phyloP scores from a whole-genome alignment of 2,329 filamentous ascomycete genomes.

The Cadophora luteo-olivacea region DNA sequence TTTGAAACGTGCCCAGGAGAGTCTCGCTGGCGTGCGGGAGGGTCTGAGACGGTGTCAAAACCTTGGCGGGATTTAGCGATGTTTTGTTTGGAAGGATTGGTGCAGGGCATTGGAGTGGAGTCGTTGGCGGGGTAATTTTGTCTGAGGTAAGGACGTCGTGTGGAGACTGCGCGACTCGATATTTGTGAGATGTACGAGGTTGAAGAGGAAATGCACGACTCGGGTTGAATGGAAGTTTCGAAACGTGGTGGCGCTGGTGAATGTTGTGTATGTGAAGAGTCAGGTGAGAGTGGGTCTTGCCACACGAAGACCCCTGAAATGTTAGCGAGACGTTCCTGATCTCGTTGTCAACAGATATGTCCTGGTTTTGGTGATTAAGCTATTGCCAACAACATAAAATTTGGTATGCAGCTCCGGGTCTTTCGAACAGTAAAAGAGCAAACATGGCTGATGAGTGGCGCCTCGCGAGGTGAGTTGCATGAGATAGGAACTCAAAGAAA shows the following conservation, averaged over 20 bases:
- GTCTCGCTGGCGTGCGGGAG: background rate
- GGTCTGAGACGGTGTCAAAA: constrained; percentile 12
- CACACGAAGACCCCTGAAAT: background rate
- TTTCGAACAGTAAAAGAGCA: too few relatives aligned
- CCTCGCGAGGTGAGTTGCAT: too few relatives aligned
- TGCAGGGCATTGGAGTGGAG: background rate
- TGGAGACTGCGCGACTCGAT: background rate
- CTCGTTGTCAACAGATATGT: too few relatives aligned
- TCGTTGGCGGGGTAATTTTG: background rate
- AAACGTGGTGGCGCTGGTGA: background rate
- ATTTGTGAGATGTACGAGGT: background rate
- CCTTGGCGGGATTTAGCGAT: constrained; percentile 7
- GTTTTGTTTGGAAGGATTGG: background rate
- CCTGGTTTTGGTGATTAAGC: too few relatives aligned
- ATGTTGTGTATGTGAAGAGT: background rate
- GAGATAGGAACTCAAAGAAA: too few relatives aligned
- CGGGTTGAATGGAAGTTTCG: background rate
- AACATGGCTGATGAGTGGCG: too few relatives aligned
- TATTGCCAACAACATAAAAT: too few relatives aligned
- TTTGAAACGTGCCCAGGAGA: constrained; percentile 13
- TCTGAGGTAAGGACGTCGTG: background rate
- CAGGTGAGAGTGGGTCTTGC: background rate
- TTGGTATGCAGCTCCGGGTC: too few relatives aligned
- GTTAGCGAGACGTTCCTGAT: background rate
- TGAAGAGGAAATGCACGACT: background rate